A percentile compares a stretch with the other conserved stretches of the same genome.
Evolutionary conservation across 129 eudicot species (phyloP).

Genomic region (Helichrysum umbraculigerum): DNA sequence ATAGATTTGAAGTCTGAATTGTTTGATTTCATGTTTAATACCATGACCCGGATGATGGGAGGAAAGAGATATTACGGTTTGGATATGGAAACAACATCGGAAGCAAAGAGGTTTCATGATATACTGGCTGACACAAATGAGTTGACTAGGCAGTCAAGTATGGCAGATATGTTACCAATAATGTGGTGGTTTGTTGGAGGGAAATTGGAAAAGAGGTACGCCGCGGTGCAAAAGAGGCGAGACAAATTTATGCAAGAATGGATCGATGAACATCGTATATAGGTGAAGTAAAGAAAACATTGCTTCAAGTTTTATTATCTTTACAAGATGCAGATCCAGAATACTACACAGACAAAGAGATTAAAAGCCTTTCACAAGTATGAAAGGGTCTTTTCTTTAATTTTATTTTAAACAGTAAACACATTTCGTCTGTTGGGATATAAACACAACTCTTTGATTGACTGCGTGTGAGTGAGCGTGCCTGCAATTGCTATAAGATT

Average conservation of each 20-base stretch:
- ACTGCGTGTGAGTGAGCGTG: too few species aligned
- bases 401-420: too few species aligned
- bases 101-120: slow-evolving; percentile 30
- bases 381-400: too few species aligned
- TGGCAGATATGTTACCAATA: slow-evolving; percentile 44
- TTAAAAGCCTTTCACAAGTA: too few species aligned
- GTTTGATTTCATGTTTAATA: slow-evolving; percentile 26
- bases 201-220: not conserved
- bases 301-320: slow-evolving; percentile 36
- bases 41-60: slow-evolving; percentile 44
- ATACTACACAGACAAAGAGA: slow-evolving; percentile 27
- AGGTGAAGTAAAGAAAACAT: slow-evolving; percentile 13
- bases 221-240: slow-evolving; percentile 28
- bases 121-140: not conserved
- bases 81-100: slow-evolving; percentile 19
- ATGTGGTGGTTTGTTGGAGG: slow-evolving; percentile 26
- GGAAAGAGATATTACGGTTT: slow-evolving; percentile 26
- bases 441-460: too few species aligned
- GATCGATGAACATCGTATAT: slow-evolving; percentile 38
- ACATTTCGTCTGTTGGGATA: too few species aligned
- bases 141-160: slow-evolving; percentile 13
- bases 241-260: slow-evolving; percentile 44
- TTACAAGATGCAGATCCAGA: slow-evolving; percentile 49
- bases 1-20: slow-evolving; percentile 36
- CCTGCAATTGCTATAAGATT: too few species aligned